Evolutionary conservation across 1,284 basidiomycete species (phyloP).

Genomic region (Naganishia liquefaciens): DNA sequence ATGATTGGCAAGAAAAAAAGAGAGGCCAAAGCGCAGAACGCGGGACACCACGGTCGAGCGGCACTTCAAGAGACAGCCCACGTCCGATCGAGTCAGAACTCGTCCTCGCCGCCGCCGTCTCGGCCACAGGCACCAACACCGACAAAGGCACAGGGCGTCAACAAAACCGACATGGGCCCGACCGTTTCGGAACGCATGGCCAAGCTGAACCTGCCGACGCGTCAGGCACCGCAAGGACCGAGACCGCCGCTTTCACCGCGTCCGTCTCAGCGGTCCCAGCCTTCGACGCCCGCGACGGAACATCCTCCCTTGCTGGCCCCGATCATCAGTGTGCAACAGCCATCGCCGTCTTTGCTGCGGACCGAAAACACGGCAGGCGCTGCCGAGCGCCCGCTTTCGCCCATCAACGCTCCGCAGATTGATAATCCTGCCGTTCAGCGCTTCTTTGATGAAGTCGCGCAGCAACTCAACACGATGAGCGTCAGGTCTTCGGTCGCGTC

Average conservation of each 20-base stretch:
- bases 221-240: conserved; percentile 24
- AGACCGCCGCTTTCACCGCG: conserved; percentile 41
- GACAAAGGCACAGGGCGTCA: conserved; percentile 46
- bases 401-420: conserved; percentile 53
- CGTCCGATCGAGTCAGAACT: conserved; percentile 34
- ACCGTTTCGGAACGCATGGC: conserved; percentile 28
- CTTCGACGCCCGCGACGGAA: conserved; percentile 15
- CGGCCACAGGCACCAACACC: conserved; percentile 52
- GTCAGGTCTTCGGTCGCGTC: conserved; percentile 54
- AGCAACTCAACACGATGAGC: conserved; percentile 60
- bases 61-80: conserved; percentile 24
- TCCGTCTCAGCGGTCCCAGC: conserved; percentile 25
- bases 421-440: conserved; percentile 59
- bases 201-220: conserved; percentile 38
- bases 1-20: conserved; percentile 13
- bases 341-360: conserved; percentile 11
- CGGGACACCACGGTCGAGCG: conserved; percentile 2
- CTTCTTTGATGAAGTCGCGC: conserved; percentile 62
- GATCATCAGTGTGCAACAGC: conserved; percentile 24
- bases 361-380: conserved; percentile 2
- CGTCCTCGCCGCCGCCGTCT: conserved; percentile 38
- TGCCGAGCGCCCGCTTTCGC: conserved; percentile 37
- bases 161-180: conserved; percentile 20
- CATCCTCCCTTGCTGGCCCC: conserved; percentile 15
- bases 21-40: conserved; percentile 11